Base-by-base conservation (phyloP, 495 filamentous ascomycete species). In the Tuber indicum region DNA sequence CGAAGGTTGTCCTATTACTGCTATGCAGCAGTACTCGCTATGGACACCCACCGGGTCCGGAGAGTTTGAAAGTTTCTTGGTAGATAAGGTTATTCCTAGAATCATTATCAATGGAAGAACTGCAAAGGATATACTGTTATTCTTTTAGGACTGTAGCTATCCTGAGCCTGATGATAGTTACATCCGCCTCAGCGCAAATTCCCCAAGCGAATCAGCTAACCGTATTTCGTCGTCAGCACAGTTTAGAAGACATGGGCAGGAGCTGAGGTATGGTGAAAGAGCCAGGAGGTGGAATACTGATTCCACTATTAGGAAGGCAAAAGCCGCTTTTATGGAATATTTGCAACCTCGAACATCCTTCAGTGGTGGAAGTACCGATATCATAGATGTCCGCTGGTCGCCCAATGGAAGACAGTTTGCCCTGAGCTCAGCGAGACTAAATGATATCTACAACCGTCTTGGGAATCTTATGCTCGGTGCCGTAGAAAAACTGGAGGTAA, bases 401-500 rank as follows among this genome's bases (percentile, higher is more conserved):
- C 39, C 81, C 3, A 70, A 75, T 66, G 82, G 78, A 1, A 19
- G 41, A 9, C 72, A 70, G 21, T 83, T 83, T 52, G 76, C 62
- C 0, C 71, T 83, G 72, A 76, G 23, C 1, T 58, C 49, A 0
- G 21, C 49, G 3, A 58, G 23, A 2, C 8, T 58, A 2, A 58
- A 58, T 9, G 82, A 83, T 42, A 49, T 9, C 23, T 83, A 83
- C 79, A n/a, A n/a, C n/a, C n/a, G n/a, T n/a, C n/a, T n/a, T n/a
- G n/a, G n/a, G n/a, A n/a, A n/a, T n/a, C n/a, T 83, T 19, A 79
- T 83, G 77, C 74, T 83, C 32, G 82, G 82, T 5, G 41, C 43
- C 14, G 32, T 75, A 3, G 71, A 77, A 41, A 45, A 73, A 16
- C 72, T 62, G 62, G 72, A 70, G 8, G 77, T 83, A 16, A 74